A percentile compares a stretch with the other conserved stretches of the same genome.
phyloP scores from a whole-genome alignment of 2,329 filamentous ascomycete genomes.

The Ceratocystis albifundus region DNA sequence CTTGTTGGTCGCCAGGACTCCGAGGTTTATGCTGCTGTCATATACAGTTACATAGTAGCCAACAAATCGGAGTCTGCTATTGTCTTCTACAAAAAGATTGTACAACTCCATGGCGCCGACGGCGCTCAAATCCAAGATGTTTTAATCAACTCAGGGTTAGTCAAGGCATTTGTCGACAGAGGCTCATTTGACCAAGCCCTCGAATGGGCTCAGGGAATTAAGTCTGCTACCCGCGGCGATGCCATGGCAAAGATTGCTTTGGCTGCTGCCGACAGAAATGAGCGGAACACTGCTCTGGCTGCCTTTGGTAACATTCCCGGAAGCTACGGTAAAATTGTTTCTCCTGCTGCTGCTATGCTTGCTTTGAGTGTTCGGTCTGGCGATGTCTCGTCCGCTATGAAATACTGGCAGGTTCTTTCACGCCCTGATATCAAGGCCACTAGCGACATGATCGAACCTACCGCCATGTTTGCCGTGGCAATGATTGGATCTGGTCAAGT shows the following conservation, averaged over 20 bases:
- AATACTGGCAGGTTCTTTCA: constrained; percentile 68
- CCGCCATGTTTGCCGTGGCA: constrained; percentile 80
- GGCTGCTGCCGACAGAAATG: constrained; percentile 67
- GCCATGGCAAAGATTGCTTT: constrained; percentile 64
- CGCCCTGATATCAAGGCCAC: constrained; percentile 49
- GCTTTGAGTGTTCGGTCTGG: constrained; percentile 77
- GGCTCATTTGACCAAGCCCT: constrained; percentile 64
- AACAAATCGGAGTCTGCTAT: constrained; percentile 70
- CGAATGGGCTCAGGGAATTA: constrained; percentile 55
- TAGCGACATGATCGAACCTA: constrained; percentile 66
- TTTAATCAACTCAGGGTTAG: constrained; percentile 61
- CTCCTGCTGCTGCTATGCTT: constrained; percentile 66
- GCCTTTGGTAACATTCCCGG: constrained; percentile 51
- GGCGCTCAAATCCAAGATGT: constrained; percentile 56
- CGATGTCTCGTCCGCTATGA: constrained; percentile 62
- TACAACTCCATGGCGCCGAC: constrained; percentile 48
- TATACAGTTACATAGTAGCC: constrained; percentile 76
- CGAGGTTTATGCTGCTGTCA: constrained; percentile 79
- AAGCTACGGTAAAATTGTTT: constrained; percentile 39
- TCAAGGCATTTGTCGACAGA: constrained; percentile 62
- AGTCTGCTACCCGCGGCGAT: constrained; percentile 40
- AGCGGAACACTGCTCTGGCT: constrained; percentile 54
- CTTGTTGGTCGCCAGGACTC: constrained; percentile 64
- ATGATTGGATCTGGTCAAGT: constrained; percentile 76
- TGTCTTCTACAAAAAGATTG: constrained; percentile 75